Evolutionary conservation across 1,284 basidiomycete genomes (phyloP), one percentile per base, ranked within the genome.

Genomic region (Rhodotorula sp.): DNA sequence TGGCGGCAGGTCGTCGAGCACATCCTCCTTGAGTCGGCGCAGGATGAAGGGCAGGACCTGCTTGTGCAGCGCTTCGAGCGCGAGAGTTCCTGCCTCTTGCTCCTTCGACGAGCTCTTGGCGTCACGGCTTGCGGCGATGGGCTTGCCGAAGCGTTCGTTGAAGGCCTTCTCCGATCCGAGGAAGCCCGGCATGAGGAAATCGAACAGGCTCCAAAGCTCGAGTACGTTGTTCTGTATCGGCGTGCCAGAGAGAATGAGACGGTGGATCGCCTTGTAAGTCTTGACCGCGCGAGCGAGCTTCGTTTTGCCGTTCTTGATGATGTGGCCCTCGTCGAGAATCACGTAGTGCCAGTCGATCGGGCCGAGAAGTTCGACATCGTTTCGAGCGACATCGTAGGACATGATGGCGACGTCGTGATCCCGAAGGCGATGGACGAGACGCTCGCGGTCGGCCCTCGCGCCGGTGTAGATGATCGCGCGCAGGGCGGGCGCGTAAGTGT

Each of bases 181-280:
- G 84, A 99, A 99, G 2, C 97, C 97, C 29, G 97, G 97, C 97
- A 99, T 99, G 77, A 99, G 83, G 83, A 98, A 99, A 82, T 99
- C 97, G 81, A 99, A 99, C 68, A 99, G 84, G 82, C 92, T 97
- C 97, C 97, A 99, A 5, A 99, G 84, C 81, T 99, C 97, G 56
- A 99, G 84, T 14, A 99, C 95, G 80, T 99, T 99, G 82, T 99
- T 99, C 84, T 99, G 97, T 70, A 99, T 98, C 0, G 97, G 97
- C 18, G 97, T 99, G 39, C 97, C 97, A 0, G 94, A 97, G 2
- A 99, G 85, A 78, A 99, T 90, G 26, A 99, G 84, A 21, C 97
- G 89, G 82, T 99, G 97, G 75, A 96, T 90, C 2, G 96, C 92
- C 65, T 87, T 87, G 64, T 99, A 87, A 77, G 86, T 87, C 83